phyloP scores from a whole-genome alignment of 2,329 filamentous ascomycete genomes.

The Alternaria conjuncta region DNA sequence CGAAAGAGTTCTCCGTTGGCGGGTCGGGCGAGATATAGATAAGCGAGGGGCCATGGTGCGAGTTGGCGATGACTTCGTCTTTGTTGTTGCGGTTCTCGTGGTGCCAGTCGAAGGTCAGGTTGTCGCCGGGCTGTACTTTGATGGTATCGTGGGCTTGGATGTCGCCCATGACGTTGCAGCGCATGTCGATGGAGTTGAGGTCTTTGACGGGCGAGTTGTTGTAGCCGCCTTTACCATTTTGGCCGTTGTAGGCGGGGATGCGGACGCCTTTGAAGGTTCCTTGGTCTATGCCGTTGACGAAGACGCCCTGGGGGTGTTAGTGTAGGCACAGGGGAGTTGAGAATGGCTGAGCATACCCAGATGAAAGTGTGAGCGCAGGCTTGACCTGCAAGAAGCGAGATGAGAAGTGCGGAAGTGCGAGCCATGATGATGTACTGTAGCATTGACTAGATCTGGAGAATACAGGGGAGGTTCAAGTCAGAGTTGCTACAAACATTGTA shows the following conservation, averaged over 20 bases:
- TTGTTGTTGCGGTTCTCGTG: constrained; percentile 45
- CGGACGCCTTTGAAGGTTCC: constrained; percentile 37
- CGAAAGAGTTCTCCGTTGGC: constrained; percentile 45
- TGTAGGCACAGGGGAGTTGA: accelerated
- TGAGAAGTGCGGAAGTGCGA: constrained; percentile 12
- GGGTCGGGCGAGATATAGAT: constrained; percentile 52
- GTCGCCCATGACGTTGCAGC: constrained; percentile 51
- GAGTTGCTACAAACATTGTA: not conserved
- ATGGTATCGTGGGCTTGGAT: constrained; percentile 46
- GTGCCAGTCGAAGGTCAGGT: constrained; percentile 50
- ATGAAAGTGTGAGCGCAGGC: constrained; percentile 17
- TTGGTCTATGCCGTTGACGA: constrained; percentile 41
- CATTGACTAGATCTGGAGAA: not conserved
- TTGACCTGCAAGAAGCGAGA: constrained; percentile 26
- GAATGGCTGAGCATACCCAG: too few species aligned
- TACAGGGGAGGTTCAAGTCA: not conserved
- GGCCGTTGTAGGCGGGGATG: constrained; percentile 45
- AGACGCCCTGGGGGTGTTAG: constrained; percentile 29
- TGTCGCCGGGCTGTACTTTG: constrained; percentile 46
- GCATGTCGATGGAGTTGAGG: constrained; percentile 47
- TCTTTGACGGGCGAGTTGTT: constrained; percentile 52
- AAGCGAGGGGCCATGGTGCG: constrained; percentile 45
- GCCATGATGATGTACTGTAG: constrained; percentile 14
- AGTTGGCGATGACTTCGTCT: constrained; percentile 42
- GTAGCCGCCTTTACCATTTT: constrained; percentile 45